Percentiles rank a stretch among this genome's conserved stretches.
Evolutionary conservation across 306 rosid genomes (phyloP).

Genomic region (Geum urbanum): DNA sequence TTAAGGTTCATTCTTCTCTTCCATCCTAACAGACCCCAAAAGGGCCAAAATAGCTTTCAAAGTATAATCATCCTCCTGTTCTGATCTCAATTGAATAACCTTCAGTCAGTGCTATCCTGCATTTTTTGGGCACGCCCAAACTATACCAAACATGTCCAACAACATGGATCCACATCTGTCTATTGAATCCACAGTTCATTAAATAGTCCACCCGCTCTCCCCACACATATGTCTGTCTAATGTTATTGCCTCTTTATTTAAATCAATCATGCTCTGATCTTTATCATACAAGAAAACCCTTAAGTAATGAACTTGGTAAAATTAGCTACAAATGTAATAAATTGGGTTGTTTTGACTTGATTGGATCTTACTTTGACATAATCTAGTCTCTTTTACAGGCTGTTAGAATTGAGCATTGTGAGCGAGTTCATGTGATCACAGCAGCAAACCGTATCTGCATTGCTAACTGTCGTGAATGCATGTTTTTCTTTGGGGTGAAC

Average conservation of each 20-base stretch:
- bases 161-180: too few species aligned
- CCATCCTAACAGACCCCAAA: too few species aligned
- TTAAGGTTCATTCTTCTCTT: too few species aligned
- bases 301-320: not conserved
- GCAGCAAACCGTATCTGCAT: constrained; percentile 87
- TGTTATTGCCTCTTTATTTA: too few species aligned
- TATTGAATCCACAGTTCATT: too few species aligned
- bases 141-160: too few species aligned
- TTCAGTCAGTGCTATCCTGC: too few species aligned
- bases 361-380: not conserved
- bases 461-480: constrained; percentile 96
- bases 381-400: constrained; percentile 58
- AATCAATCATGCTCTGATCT: too few species aligned
- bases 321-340: not conserved
- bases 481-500: constrained; percentile 86
- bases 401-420: constrained; percentile 93
- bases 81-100: not conserved
- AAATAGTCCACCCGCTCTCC: too few species aligned
- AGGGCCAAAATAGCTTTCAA: too few species aligned
- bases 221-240: too few species aligned
- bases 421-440: constrained; percentile 92
- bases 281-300: not conserved
- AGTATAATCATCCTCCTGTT: not conserved
- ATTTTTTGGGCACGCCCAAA: too few species aligned
- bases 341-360: constrained; percentile 11